Conservation (phyloP, 495 filamentous ascomycete species). For the Podospora pseudoanserina region DNA sequence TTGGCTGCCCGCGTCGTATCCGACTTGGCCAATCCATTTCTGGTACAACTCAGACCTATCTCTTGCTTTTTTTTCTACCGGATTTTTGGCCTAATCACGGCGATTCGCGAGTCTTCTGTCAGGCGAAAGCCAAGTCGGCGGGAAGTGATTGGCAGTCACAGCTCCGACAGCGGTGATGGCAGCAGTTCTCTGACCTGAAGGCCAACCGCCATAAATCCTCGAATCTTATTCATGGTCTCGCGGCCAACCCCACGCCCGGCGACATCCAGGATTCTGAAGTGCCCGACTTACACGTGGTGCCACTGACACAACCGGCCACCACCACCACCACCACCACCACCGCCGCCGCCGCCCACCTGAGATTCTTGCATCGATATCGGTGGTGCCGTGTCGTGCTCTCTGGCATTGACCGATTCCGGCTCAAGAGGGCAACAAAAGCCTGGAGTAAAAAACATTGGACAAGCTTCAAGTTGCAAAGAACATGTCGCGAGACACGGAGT, state of each 20-base stretch:
- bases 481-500: conserved; percentile 11
- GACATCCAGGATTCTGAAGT: conserved; percentile 15
- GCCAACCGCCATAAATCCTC: conserved; percentile 12
- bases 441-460: background rate
- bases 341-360: background rate
- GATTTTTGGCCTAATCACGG: background rate
- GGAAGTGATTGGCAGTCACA: conserved; percentile 16
- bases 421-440: background rate
- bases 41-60: conserved; percentile 3
- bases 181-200: conserved; percentile 1
- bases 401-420: background rate
- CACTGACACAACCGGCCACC: conserved; percentile 15
- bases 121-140: conserved; percentile 6
- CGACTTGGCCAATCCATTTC: conserved; percentile 12
- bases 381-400: background rate
- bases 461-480: conserved; percentile 3
- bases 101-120: conserved; percentile 12
- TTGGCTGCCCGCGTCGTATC: conserved; percentile 12
- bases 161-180: conserved; percentile 20
- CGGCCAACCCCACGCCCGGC: conserved; percentile 28
- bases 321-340: conserved; percentile 2
- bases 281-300: conserved; percentile 40
- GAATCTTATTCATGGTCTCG: conserved; percentile 7
- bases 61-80: background rate
- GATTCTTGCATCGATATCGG: background rate